Conservation (phyloP, 2,329 filamentous ascomycete species). For the Arthroderma sp. region DNA sequence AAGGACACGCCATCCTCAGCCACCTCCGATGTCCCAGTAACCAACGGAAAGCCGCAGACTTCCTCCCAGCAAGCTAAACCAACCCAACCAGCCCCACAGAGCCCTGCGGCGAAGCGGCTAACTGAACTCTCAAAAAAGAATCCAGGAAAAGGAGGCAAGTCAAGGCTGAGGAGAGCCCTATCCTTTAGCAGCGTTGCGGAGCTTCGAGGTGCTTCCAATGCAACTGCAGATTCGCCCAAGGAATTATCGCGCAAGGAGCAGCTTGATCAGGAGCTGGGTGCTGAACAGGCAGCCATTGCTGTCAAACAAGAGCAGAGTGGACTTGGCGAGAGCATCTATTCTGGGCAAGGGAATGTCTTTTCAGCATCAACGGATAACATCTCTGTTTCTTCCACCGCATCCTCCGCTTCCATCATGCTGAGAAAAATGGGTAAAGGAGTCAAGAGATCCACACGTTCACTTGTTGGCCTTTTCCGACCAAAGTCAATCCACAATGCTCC, state of each 20-base stretch:
- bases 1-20: conserved; percentile 24
- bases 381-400: conserved; percentile 36
- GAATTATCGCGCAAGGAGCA: conserved; percentile 53
- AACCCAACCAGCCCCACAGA: conserved; percentile 29
- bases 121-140: conserved; percentile 79
- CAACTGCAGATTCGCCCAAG: conserved; percentile 47
- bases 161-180: conserved; percentile 74
- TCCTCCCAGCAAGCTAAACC: conserved; percentile 14
- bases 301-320: conserved; percentile 84
- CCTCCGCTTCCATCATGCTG: conserved; percentile 43
- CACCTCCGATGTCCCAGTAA: conserved; percentile 18
- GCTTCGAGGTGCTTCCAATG: conserved; percentile 59
- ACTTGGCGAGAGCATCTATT: conserved; percentile 87
- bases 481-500: conserved; percentile 76
- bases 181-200: conserved; percentile 95
- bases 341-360: conserved; percentile 70
- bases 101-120: conserved; percentile 70
- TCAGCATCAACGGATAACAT: conserved; percentile 88
- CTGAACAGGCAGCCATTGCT: conserved; percentile 82
- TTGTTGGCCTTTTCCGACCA: conserved; percentile 87
- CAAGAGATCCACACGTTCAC: conserved; percentile 81
- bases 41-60: conserved; percentile 31
- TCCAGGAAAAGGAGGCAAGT: conserved; percentile 66
- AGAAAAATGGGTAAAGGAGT: conserved; percentile 98
- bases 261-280: conserved; percentile 57